Base-by-base conservation (phyloP, 805 yeast species). In the Myxozyma mucilagina region DNA sequence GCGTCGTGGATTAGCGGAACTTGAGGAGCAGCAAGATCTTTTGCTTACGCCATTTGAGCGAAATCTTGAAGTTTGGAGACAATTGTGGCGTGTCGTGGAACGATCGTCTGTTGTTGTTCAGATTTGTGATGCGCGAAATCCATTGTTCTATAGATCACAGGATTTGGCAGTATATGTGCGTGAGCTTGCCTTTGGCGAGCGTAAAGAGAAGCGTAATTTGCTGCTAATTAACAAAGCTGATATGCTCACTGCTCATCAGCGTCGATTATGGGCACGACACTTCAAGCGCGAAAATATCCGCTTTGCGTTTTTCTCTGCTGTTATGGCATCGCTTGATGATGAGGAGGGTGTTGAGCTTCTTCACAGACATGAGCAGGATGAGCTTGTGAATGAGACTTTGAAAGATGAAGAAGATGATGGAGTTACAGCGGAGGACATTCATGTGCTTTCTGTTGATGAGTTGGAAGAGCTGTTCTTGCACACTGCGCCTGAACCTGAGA, bases 1-100 rank as follows among this genome's bases (percentile, higher is more conserved):
- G 99, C 84, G 99, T 78, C 81, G 98, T 72, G 86, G 85, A 53
- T 80, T 94, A 63, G 99, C 99, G 0, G 75, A 81, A 47, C 78
- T 94, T 59, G 96, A 92, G 65, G 96, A 93, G 73, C 82, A 82
- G 68, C 84, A 90, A 66, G 96, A 93, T 73, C 79, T 94, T 69
- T 78, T 92, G 61, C 80, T 94, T 72, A 94, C 99, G 0, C 99
- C 99, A 4, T 94, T 93, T 72, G 99, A 94, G 78, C 85, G 99
- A 78, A 94, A 94, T 73, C 79, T 94, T 66, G 97, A 93, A 79
- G 97, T 94, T 60, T 94, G 99, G 99, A 86, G 94, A 72, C 99
- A 94, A 76, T 79, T 94, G 67, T 94, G 99, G 99, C 84, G 99
- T 76, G 99, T 94, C 47, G 89, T 91, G 29, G 99, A 94, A 75